Percentiles rank a stretch among this genome's conserved stretches.
Conservation (phyloP, 2,329 filamentous ascomycete genomes). For the Zasmidium cellare region DNA sequence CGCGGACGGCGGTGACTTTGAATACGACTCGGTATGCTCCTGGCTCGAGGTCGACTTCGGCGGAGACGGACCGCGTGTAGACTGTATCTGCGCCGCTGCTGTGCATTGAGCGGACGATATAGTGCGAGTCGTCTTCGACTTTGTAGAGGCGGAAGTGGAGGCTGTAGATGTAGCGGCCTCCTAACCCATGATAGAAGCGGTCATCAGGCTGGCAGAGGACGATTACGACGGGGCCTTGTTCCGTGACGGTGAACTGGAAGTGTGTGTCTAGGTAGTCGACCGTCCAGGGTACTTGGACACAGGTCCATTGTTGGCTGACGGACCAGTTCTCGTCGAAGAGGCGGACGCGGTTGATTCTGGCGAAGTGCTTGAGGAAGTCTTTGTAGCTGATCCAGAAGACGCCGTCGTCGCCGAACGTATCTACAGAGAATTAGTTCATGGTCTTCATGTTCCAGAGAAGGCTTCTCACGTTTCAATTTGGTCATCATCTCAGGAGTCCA, state of each 20-base stretch:
- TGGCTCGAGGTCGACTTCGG: constrained; percentile 71
- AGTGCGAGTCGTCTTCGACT: constrained; percentile 39
- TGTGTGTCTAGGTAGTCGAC: constrained; percentile 62
- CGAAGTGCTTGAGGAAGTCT: constrained; percentile 55
- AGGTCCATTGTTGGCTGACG: constrained; percentile 62
- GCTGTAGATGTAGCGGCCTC: constrained; percentile 58
- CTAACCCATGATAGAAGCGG: constrained; percentile 60
- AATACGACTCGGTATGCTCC: constrained; percentile 75
- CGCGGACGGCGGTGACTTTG: constrained; percentile 69
- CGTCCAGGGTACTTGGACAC: constrained; percentile 60
- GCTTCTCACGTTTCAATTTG: constrained; percentile 49
- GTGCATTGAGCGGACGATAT: constrained; percentile 34
- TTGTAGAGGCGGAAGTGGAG: constrained; percentile 62
- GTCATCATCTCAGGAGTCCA: constrained; percentile 80
- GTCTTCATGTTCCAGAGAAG: not conserved
- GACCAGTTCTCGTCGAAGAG: constrained; percentile 64
- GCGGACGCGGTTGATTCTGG: constrained; percentile 58
- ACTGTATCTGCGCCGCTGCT: constrained; percentile 50
- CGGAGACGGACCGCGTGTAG: constrained; percentile 72
- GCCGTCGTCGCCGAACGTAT: constrained; percentile 35
- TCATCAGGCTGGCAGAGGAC: constrained; percentile 62
- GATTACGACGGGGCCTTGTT: constrained; percentile 56
- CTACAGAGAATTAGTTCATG: constrained; percentile 8
- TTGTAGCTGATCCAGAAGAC: constrained; percentile 63
- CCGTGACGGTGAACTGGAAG: constrained; percentile 56